phyloP scores from a whole-genome alignment of 1,284 basidiomycete genomes.

The Puccinia hordei region DNA sequence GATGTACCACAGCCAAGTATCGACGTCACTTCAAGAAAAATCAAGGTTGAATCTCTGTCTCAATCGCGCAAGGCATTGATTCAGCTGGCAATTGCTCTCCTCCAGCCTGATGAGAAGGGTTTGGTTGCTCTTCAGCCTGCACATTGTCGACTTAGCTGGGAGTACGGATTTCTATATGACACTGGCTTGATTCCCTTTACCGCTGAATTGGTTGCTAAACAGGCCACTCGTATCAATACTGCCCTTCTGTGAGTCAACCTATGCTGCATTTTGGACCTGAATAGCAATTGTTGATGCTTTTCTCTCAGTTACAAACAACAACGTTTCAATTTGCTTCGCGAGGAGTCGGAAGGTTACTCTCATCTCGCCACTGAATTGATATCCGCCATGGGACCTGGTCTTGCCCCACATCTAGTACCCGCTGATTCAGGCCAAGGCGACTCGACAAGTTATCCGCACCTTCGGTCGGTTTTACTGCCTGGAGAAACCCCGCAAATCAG shows the following conservation, averaged over 20 bases:
- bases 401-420: constrained; percentile 62
- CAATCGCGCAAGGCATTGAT: constrained; percentile 28
- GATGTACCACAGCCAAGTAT: not conserved
- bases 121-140: constrained; percentile 9
- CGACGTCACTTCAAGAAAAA: not conserved
- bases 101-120: constrained; percentile 17
- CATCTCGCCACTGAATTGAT: constrained; percentile 84
- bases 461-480: constrained; percentile 56
- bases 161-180: constrained; percentile 46
- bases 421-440: constrained; percentile 9
- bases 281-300: not conserved
- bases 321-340: constrained; percentile 94
- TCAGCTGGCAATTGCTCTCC: constrained; percentile 30
- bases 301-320: constrained; percentile 81
- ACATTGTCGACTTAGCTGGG: constrained; percentile 47
- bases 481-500: constrained; percentile 62
- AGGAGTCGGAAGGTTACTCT: constrained; percentile 95
- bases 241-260: constrained; percentile 28
- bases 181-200: constrained; percentile 40
- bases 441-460: constrained; percentile 51
- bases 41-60: constrained; percentile 19
- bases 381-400: constrained; percentile 71
- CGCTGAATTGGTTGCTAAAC: constrained; percentile 42
- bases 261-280: not conserved
- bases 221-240: constrained; percentile 45